Percentiles rank a stretch among this genome's conserved stretches.
These are phyloP conservation scores for Rhizopogon sp. DNA, from an alignment of 768 basidiomycete species.

Conservation along the genomic window DNA sequence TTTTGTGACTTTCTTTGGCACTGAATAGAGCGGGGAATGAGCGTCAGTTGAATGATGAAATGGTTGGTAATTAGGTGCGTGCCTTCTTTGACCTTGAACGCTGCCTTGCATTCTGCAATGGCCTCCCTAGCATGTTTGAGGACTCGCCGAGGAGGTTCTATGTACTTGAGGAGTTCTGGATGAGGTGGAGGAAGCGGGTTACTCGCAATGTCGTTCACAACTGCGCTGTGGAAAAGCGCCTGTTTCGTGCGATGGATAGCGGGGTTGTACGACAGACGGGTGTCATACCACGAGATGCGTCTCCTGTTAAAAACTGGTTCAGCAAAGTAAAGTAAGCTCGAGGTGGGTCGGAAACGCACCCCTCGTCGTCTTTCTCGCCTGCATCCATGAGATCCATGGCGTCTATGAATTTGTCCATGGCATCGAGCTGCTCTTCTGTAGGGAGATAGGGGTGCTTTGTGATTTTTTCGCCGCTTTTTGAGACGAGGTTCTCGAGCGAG, in stretches of 20 bases:
- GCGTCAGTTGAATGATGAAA: neutral
- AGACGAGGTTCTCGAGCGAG: constrained; percentile 67
- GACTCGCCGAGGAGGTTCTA: constrained; percentile 69
- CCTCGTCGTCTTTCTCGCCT: constrained; percentile 71
- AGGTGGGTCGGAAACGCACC: constrained; percentile 38
- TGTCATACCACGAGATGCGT: constrained; percentile 71
- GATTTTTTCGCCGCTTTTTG: constrained; percentile 69
- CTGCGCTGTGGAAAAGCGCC: constrained; percentile 85
- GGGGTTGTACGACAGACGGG: constrained; percentile 78
- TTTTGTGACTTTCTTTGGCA: constrained; percentile 57
- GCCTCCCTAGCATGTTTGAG: constrained; percentile 54
- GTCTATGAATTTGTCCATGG: constrained; percentile 87
- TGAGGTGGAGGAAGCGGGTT: constrained; percentile 84
- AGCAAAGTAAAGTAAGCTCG: neutral
- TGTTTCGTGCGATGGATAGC: constrained; percentile 89
- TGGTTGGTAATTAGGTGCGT: constrained; percentile 9
- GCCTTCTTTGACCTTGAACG: constrained; percentile 81
- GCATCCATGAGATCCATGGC: constrained; percentile 81
- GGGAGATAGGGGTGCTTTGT: constrained; percentile 80
- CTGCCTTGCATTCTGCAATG: constrained; percentile 55
- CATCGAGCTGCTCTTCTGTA: constrained; percentile 66
- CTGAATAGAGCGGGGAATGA: constrained; percentile 25
- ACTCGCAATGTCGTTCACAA: constrained; percentile 64
- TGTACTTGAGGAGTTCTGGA: constrained; percentile 78
- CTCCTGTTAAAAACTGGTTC: constrained; percentile 35